A percentile compares a stretch with the other conserved stretches of the same genome.
Evolutionary conservation across 805 yeast genomes (phyloP).

Genomic region (Blastobotrys terrestris): DNA sequence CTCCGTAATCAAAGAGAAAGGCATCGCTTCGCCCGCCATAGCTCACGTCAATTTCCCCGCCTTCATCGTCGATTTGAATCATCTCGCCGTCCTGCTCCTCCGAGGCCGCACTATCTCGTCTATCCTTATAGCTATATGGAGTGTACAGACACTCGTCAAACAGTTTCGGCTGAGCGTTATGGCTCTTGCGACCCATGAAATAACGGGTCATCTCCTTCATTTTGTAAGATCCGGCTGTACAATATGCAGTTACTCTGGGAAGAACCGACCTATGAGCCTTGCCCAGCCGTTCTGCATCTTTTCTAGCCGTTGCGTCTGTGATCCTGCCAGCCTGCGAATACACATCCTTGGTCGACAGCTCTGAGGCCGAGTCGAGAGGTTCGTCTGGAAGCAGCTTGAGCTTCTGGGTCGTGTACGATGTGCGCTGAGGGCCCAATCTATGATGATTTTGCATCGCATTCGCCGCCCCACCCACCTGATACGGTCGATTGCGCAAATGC

Average conservation of each 20-base stretch:
- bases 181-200: slow-evolving; percentile 63
- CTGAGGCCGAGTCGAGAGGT: slow-evolving; percentile 26
- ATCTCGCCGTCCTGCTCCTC: slow-evolving; percentile 21
- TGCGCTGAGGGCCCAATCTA: slow-evolving; percentile 46
- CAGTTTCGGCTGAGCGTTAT: slow-evolving; percentile 67
- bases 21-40: slow-evolving; percentile 63
- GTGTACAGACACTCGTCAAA: slow-evolving; percentile 95
- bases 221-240: slow-evolving; percentile 88
- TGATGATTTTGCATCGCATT: background rate
- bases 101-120: slow-evolving; percentile 6
- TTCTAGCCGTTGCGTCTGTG: slow-evolving; percentile 81
- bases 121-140: slow-evolving; percentile 51
- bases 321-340: slow-evolving; percentile 81
- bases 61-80: slow-evolving; percentile 82
- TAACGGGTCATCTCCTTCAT: slow-evolving; percentile 84
- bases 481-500: background rate
- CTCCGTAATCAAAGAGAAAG: slow-evolving; percentile 93
- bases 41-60: slow-evolving; percentile 88
- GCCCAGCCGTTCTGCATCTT: slow-evolving; percentile 89
- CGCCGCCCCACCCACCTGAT: background rate
- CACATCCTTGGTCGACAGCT: slow-evolving; percentile 40
- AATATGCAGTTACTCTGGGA: slow-evolving; percentile 93
- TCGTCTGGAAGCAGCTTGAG: slow-evolving; percentile 76
- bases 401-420: slow-evolving; percentile 84
- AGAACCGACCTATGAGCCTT: slow-evolving; percentile 75